Evolutionary conservation across 2,329 filamentous ascomycete species (phyloP), one percentile per base, ranked within the genome.

Genomic region (Ophiostoma sp.): DNA sequence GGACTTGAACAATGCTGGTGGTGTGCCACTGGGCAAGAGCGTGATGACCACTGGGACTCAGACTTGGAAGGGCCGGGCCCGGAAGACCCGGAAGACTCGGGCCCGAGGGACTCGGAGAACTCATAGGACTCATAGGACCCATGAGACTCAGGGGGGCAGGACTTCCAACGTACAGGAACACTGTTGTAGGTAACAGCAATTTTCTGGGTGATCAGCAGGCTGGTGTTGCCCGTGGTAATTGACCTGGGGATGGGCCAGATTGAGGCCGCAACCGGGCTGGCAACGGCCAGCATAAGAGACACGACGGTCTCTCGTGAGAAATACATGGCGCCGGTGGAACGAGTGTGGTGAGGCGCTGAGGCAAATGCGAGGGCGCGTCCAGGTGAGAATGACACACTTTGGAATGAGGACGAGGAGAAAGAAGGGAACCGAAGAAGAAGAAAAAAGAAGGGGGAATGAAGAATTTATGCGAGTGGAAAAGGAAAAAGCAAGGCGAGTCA

Each of bases 141-240:
- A 63, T 72, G 70, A 71, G 72, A 71, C 3, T 41, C 27, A 72
- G 73, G 73, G 7, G 36, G 47, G 5, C 18, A 64, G 16, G 41
- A 74, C 74, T 75, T 75, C 77, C 72, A 74, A 78, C 84, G 75
- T 86, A 87, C 85, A 77, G 74, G 75, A 75, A 77, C 78, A 73
- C 84, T 83, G 77, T 88, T 87, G 75, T 87, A 88, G 52, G 83
- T 85, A 69, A 88, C 79, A 14, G 78, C 74, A 69, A 88, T 75
- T 71, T 78, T 78, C 70, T 82, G 77, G 70, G 80, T 78, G 73
- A 88, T 83, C 77, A 83, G 85, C 70, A 88, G 76, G 44, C 81
- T 78, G 9, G 79, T 79, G 72, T 80, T 80, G 69, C 86, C 86
- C 16, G 81, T 84, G 62, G 79, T 81, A 67, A 83, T 79, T 52